Evolutionary conservation across 495 filamentous ascomycete species (phyloP), one percentile per base, ranked within the genome.

Genomic region (Echria macrotheca): DNA sequence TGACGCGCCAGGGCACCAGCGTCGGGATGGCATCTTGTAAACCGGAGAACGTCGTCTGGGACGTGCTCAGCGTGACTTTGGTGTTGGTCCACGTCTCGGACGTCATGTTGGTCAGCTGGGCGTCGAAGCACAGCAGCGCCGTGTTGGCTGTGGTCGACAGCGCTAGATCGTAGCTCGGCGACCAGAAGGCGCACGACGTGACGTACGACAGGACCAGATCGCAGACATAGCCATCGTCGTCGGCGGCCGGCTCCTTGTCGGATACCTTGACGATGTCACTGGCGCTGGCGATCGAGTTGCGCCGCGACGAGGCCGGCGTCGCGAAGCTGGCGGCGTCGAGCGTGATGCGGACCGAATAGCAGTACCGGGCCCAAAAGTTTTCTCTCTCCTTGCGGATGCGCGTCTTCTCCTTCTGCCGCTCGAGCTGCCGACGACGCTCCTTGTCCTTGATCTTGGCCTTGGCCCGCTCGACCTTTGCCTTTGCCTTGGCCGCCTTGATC

Each of bases 21-120:
- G 59, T 63, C 1, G 84, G 84, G 5, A 80, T 75, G 8, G 62
- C 63, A 39, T 85, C 83, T 18, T 73, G 72, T 5, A 85, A 64
- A 11, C 80, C 77, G 9, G 76, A 72, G 57, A 82, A 86, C 5
- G 73, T 72, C 5, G 83, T 79, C 59, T 86, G 81, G 1, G 82
- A 84, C 0, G 83, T 86, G 7, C 82, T 85, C 23, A 89, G 75
- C 22, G 73, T 75, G 21, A 89, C 66, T 44, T 77, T 78, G 47
- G 79, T 74, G 61, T 84, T 80, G 17, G 69, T 66, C 85, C 84
- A 89, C 9, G 75, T 80, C 64, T 89, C 85, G 0, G 78, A 80
- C 0, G 80, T 84, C 43, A 67, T 64, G 56, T 89, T 87, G 24
- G 69, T 71, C 52, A 84, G 75, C 47, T 80, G 78, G 2, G 84